Evolutionary conservation across 768 basidiomycete species (phyloP), one percentile per base, ranked within the genome.

Genomic region (Auricularia heimuer): DNA sequence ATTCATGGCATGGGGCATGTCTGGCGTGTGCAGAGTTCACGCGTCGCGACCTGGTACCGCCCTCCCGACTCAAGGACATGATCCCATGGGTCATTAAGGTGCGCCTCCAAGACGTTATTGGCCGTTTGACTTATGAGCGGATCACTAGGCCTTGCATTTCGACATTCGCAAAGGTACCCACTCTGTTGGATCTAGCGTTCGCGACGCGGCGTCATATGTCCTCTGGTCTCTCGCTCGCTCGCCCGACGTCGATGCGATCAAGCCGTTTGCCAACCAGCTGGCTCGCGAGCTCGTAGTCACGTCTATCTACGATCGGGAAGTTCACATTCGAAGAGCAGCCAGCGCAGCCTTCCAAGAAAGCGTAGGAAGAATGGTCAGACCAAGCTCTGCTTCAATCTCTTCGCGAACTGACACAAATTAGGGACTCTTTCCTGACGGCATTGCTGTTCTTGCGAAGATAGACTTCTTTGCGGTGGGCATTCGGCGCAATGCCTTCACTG

Each of bases 341-440:
- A 98, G 96, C 74, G 97, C 97, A 18, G 92, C 95, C 12, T 98
- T 92, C 73, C 97, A 99, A 75, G 97, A 99, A 77, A 88, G 89
- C 71, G 97, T 98, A 45, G 97, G 97, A 12, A 80, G 97, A 72
- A 89, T 89, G 78, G 96, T 97, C 4, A 60, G 6, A 8, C 14
- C 39, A 37, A 62, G 51, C 60, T 65, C 54, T 29, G 65, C 63
- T 24, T 56, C 62, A 36, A 60, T 60, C 63, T 11, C 37, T 62
- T 62, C 29, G 39, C 63, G 4, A 56, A 51, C 63, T 63, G 61
- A 47, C 29, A 29, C 29, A 8, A 37, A 18, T 60, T 54, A 98
- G 96, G 87, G 83, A 66, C 76, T 95, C 63, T 95, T 98, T 73
- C 87, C 92, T 56, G 89, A 96, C 76, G 97, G 97, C 1, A 97